phyloP scores from a whole-genome alignment of 1,284 basidiomycete species.

The Quambalaria eucalypti region DNA sequence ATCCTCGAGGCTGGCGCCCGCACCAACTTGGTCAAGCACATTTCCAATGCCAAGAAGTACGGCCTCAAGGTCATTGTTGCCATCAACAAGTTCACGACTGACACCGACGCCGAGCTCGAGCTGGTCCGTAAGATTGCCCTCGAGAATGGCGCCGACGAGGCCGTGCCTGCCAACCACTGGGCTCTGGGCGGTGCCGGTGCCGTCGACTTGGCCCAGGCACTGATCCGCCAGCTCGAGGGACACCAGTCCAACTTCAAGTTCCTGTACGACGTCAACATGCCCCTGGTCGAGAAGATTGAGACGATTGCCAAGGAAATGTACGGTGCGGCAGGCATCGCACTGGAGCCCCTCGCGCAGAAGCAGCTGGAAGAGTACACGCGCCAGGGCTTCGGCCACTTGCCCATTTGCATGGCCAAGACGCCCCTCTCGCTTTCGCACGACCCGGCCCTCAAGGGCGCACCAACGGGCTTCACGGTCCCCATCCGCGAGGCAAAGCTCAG shows the following conservation, averaged over 20 bases:
- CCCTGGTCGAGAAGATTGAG: conserved; percentile 41
- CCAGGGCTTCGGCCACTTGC: conserved; percentile 65
- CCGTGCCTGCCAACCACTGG: conserved; percentile 86
- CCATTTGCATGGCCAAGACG: conserved; percentile 97
- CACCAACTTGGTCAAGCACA: conserved; percentile 85
- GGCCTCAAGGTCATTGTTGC: conserved; percentile 93
- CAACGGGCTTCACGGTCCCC: conserved; percentile 67
- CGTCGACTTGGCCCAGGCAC: conserved; percentile 34
- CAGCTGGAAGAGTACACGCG: conserved; percentile 86
- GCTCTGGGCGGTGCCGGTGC: conserved; percentile 41
- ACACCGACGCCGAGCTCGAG: conserved; percentile 80
- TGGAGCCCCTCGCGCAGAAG: conserved; percentile 62
- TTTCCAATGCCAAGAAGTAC: conserved; percentile 89
- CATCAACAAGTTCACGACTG: conserved; percentile 86
- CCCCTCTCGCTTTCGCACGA: conserved; percentile 52
- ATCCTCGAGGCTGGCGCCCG: conserved; percentile 77
- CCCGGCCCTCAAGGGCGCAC: conserved; percentile 34
- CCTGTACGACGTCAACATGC: conserved; percentile 38
- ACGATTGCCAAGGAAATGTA: conserved; percentile 44
- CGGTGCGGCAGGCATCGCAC: conserved; percentile 45
- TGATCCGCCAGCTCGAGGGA: conserved; percentile 37
- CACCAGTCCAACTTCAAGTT: conserved; percentile 34
- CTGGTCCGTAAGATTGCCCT: conserved; percentile 74
- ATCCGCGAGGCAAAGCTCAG: conserved; percentile 80
- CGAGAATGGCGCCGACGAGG: conserved; percentile 82